Conservation (phyloP, 805 yeast genomes). For the Tetrapisispora namnaoensis region DNA sequence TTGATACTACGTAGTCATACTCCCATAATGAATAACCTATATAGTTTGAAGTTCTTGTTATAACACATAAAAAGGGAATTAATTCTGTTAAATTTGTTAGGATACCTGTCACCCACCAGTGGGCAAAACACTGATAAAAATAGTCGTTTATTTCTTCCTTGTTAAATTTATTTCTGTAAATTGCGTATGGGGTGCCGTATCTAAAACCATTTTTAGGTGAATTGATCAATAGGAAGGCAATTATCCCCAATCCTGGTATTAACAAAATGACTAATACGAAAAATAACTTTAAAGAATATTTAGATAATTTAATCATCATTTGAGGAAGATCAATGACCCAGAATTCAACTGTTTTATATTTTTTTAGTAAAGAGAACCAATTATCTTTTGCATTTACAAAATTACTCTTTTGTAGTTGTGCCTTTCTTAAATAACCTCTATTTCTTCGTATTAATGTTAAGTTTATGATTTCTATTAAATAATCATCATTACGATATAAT, state of each 20-base stretch:
- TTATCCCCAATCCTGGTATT: not conserved
- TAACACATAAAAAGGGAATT: not conserved
- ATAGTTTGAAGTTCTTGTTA: slow-evolving; percentile 1
- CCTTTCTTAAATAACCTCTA: slow-evolving; percentile 1
- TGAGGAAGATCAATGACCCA: not conserved
- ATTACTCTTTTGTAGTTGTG: not conserved
- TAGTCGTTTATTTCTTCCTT: not conserved
- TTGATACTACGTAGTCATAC: not conserved
- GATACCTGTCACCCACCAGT: slow-evolving; percentile 2
- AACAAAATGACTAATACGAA: not conserved
- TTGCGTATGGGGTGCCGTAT: slow-evolving; percentile 1
- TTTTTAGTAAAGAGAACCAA: not conserved
- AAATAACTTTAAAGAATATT: not conserved
- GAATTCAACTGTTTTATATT: not conserved
- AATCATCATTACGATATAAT: not conserved
- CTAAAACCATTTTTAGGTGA: not conserved
- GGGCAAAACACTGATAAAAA: not conserved
- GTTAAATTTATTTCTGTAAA: not conserved
- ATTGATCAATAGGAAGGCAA: not conserved
- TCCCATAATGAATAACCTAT: slow-evolving; percentile 1
- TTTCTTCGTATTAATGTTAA: not conserved
- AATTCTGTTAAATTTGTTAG: not conserved
- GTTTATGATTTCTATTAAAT: not conserved
- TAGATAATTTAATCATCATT: not conserved
- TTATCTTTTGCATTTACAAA: not conserved